Evolutionary conservation across 805 yeast species (phyloP), one percentile per base, ranked within the genome.

Genomic region (Candida montana): DNA sequence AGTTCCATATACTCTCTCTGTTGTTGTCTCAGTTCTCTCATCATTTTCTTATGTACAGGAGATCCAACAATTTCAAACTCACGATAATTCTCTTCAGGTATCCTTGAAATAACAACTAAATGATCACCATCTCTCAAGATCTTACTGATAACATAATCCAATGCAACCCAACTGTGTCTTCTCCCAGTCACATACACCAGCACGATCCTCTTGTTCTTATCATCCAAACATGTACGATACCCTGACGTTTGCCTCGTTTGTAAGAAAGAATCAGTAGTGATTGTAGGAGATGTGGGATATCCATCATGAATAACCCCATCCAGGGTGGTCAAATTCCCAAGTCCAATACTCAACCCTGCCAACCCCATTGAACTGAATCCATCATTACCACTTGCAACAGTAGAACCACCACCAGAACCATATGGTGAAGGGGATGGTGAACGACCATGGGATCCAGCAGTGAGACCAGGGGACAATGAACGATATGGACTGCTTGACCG

Each of bases 151-250:
- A 77, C 65, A 81, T 85, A 85, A 58, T 85, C 95, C 21, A 85
- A 59, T 1, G 88, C 79, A 10, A 83, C 87, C 95, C 95, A 85
- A 0, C 93, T 81, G 20, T 44, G 47, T 21, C 47, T 37, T 44
- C 47, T 44, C 2, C 47, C 47, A 2, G 47, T 44, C 5, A 85
- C 66, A 54, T 83, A 83, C 23, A 81, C 78, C 56, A 84, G 54
- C 5, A 83, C 66, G 2, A 72, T 71, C 52, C 89, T 66, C 30
- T 64, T 62, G 5, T 50, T 45, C 26, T 51, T 54, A 6, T 37
- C 26, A 29, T 42, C 36, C 7, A 41, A 29, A 12, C 8, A 41
- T 13, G 32, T 17, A 7, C 16, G 5, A 15, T 18, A 48, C 12
- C 40, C 20, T 2, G 42, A 33, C 18, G 42, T 32, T 18, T 34